Percentiles rank a stretch among this genome's conserved stretches.
Evolutionary conservation across 352 stramenopile species (phyloP).

Genomic region (Phytopythium kandeliae): DNA sequence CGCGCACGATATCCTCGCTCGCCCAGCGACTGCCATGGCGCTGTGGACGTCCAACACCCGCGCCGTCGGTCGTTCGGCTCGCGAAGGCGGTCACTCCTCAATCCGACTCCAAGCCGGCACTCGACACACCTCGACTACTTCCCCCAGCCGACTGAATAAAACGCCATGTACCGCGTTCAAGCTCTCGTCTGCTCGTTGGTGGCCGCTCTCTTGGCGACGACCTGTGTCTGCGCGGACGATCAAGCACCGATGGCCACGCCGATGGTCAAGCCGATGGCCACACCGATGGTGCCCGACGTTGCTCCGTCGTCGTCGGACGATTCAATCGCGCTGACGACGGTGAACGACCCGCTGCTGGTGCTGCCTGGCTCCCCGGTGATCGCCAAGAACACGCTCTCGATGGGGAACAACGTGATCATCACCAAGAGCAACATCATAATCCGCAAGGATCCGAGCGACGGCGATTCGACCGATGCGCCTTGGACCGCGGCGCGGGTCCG

Average conservation of each 20-base stretch:
- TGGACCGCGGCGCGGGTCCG: background rate
- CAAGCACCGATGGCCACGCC: background rate
- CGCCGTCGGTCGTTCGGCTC: background rate
- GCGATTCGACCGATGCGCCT: background rate
- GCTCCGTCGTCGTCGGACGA: background rate
- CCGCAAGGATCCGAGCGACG: conserved; percentile 1
- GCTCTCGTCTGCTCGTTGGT: background rate
- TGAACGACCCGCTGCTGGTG: background rate
- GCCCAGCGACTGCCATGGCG: background rate
- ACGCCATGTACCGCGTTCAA: background rate
- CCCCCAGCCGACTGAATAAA: background rate
- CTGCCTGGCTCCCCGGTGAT: background rate
- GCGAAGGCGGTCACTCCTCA: background rate
- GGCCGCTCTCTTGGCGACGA: background rate
- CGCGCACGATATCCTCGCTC: background rate
- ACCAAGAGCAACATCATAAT: conserved; percentile 9
- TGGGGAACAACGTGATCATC: conserved; percentile 7
- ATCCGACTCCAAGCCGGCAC: background rate
- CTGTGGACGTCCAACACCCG: no score
- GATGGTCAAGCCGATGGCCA: no score
- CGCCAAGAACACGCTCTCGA: conserved; percentile 4
- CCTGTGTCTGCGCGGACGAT: background rate
- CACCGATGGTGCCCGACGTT: no score
- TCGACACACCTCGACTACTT: background rate
- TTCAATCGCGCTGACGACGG: background rate